A percentile compares a stretch with the other conserved stretches of the same genome.
Conservation (phyloP, 305 asterid species). For the Solanum hybrid region DNA sequence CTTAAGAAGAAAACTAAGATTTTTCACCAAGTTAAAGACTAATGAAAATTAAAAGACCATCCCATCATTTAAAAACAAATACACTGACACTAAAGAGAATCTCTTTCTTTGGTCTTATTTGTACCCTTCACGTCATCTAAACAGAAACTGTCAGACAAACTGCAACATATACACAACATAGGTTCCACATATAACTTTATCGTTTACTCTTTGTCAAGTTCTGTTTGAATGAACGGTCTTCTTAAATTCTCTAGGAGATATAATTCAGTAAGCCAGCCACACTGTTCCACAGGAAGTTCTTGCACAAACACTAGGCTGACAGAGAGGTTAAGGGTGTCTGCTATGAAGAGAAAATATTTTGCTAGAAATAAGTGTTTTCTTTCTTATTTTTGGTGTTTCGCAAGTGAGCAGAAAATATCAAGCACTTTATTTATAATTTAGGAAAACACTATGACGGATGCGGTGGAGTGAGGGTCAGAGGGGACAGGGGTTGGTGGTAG, state of each 20-base stretch:
- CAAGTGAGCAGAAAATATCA: neutral
- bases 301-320: neutral
- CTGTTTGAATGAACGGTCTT: neutral
- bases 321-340: neutral
- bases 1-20: neutral
- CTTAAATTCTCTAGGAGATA: neutral
- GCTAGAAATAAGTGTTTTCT: neutral
- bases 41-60: too few species aligned
- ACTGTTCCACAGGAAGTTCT: neutral
- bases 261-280: neutral
- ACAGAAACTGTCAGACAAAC: neutral
- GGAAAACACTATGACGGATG: neutral
- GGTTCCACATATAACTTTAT: neutral
- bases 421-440: neutral
- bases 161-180: neutral
- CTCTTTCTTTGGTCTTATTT: neutral
- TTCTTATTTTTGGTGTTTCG: neutral
- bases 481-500: neutral
- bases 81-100: neutral
- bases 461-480: neutral
- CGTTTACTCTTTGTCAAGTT: neutral
- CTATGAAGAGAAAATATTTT: neutral
- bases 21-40: neutral
- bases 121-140: neutral
- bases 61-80: neutral